Base-by-base conservation (phyloP, 352 stramenopile species). In the Thalassiosira hispida region DNA sequence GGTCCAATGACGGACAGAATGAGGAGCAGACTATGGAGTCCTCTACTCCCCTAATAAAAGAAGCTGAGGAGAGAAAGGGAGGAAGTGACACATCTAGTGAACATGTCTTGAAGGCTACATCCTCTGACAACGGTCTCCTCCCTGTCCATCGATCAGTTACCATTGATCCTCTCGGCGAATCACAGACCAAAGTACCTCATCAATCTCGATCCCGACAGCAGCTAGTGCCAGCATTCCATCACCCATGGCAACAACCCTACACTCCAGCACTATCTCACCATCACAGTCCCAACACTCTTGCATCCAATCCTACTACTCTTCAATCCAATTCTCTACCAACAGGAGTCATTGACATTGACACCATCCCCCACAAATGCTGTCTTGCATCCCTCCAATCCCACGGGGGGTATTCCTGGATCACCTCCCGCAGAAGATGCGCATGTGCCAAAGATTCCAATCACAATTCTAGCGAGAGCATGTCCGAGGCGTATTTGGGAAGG, bases 391-490 rank as follows among this genome's bases (percentile, higher is more conserved):
- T 47, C 9, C 52, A 49, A 5, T 66, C 44, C 9, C 73, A 81
- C 23, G 4, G 7, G 1, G 73, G 73, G 44, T 81, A 81, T 42
- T 74, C 61, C 5, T 81, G 73, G 73, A 29, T 75, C 3, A 60
- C 63, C 5, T 81, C 73, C 20, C 7, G 49, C 46, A 12, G 40
- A 18, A 31, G 73, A 55, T 81, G 73, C 31, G 3, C 14, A 8
- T 81, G 73, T 56, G n/a, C 23, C 7, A 47, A 64, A 2, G 73
- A 81, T 66, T 53, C 73, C 9, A 56, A 81, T 75, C 73, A 81
- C 22, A 70, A 68, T 44, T 44, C 42, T 14, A 51, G 14, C 6
- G 73, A 75, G 5, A 56, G 31, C 42, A 42, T 66, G 16, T 55
- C 42, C 2, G 42, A 76, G 35, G 11, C 18, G 2, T 81, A 76